These are phyloP conservation scores for Herpetospermum pedunculosum DNA, from an alignment of 306 rosid genomes.

Conservation along the genomic window DNA sequence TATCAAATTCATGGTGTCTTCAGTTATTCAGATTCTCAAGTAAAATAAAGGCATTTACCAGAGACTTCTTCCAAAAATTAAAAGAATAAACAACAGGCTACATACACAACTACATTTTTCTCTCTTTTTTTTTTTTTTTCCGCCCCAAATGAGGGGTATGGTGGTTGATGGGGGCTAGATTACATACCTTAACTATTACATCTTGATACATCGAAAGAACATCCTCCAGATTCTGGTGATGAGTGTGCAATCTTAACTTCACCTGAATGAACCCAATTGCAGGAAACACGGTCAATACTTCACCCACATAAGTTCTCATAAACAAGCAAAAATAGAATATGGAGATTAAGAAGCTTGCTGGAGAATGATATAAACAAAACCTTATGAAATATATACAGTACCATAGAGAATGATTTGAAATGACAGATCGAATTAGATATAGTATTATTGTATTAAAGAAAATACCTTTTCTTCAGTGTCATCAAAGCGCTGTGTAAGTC, in stretches of 20 bases:
- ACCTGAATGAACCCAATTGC: constrained; percentile 40
- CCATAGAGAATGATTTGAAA: neutral
- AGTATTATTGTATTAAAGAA: neutral
- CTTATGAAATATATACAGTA: neutral
- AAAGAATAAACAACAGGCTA: neutral
- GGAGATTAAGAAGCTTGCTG: neutral
- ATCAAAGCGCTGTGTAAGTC: constrained; percentile 93
- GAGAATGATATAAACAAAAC: neutral
- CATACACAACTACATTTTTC: neutral
- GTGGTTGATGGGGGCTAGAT: neutral
- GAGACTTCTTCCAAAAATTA: neutral
- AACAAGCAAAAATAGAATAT: neutral
- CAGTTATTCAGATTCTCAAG: neutral
- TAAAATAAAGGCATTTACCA: neutral
- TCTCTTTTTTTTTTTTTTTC: neutral
- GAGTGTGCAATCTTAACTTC: constrained; percentile 71
- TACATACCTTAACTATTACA: constrained; percentile 52
- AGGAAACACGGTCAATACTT: neutral
- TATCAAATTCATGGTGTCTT: neutral
- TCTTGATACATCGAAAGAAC: constrained; percentile 67
- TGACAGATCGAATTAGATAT: neutral
- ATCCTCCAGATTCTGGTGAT: constrained; percentile 81
- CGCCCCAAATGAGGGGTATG: neutral
- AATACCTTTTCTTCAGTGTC: constrained; percentile 84
- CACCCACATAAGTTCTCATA: constrained; percentile 2